These are phyloP conservation scores for Colletotrichum godetiae DNA, from an alignment of 2,329 filamentous ascomycete genomes.

Conservation along the genomic window DNA sequence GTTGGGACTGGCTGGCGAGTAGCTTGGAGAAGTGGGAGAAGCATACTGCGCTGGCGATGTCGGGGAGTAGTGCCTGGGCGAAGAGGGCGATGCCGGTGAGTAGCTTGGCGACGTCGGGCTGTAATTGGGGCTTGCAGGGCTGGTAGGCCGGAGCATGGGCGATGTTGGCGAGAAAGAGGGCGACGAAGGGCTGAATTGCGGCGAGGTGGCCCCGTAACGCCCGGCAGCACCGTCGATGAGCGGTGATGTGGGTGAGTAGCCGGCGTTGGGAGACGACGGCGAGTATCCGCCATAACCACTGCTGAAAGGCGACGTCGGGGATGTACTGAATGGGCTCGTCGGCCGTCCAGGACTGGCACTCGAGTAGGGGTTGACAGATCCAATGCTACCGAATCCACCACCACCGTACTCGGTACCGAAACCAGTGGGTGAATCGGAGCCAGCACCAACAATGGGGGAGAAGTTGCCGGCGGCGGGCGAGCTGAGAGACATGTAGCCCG, in stretches of 20 bases:
- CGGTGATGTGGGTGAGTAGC: constrained; percentile 83
- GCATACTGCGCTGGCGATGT: constrained; percentile 81
- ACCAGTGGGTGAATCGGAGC: constrained; percentile 76
- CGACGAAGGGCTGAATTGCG: constrained; percentile 72
- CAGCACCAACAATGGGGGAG: constrained; percentile 81
- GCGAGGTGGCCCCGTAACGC: constrained; percentile 65
- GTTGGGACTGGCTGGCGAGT: constrained; percentile 76
- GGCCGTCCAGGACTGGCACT: constrained; percentile 70
- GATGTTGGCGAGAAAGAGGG: constrained; percentile 74
- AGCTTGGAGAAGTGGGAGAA: constrained; percentile 79
- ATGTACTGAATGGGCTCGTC: constrained; percentile 82
- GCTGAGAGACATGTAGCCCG: constrained; percentile 72
- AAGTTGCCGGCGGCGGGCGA: constrained; percentile 72
- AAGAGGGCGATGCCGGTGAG: constrained; percentile 70
- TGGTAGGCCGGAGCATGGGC: constrained; percentile 66
- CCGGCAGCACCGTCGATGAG: constrained; percentile 65
- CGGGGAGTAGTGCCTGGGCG: constrained; percentile 68
- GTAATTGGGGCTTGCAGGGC: constrained; percentile 69
- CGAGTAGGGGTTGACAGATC: constrained; percentile 73
- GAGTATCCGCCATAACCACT: constrained; percentile 73
- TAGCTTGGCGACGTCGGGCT: constrained; percentile 75
- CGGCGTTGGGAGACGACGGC: constrained; percentile 79
- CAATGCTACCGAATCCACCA: constrained; percentile 57
- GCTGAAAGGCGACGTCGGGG: constrained; percentile 73
- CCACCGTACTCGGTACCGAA: constrained; percentile 72